These are phyloP conservation scores for Trypethelium eluteriae DNA, from an alignment of 495 filamentous ascomycete genomes.

Conservation along the genomic window DNA sequence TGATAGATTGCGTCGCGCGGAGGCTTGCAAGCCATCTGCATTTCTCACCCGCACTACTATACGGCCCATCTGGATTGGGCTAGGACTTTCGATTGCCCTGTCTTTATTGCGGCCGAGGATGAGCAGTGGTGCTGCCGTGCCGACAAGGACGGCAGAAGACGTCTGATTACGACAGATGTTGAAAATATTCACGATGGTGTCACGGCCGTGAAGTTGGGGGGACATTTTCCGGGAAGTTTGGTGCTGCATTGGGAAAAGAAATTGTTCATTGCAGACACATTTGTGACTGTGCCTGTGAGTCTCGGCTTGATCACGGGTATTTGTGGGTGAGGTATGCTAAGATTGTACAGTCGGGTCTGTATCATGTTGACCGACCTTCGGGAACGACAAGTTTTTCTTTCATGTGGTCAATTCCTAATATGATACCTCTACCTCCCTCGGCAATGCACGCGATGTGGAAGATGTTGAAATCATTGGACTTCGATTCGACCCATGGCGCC, in stretches of 20 bases:
- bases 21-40: conserved; percentile 63
- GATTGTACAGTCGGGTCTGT: conserved; percentile 27
- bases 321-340: conserved; percentile 14
- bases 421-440: conserved; percentile 60
- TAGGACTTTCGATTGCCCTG: conserved; percentile 51
- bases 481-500: conserved; percentile 57
- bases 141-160: conserved; percentile 32
- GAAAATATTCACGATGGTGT: conserved; percentile 46
- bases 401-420: conserved; percentile 75
- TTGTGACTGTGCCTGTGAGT: conserved; percentile 57
- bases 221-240: conserved; percentile 67
- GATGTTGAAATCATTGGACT: conserved; percentile 49
- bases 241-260: conserved; percentile 51
- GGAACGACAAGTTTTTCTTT: conserved; percentile 60
- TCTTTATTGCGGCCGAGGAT: conserved; percentile 58
- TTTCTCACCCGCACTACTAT: conserved; percentile 76
- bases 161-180: conserved; percentile 38
- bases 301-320: not conserved
- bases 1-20: conserved; percentile 39
- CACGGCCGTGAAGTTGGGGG: conserved; percentile 58
- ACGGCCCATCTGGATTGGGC: conserved; percentile 64
- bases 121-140: conserved; percentile 49
- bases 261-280: conserved; percentile 63
- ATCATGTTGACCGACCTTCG: conserved; percentile 41
- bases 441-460: conserved; percentile 49